Evolutionary conservation across 305 asterid species (phyloP).

Genomic region (Nicotiana rustica): DNA sequence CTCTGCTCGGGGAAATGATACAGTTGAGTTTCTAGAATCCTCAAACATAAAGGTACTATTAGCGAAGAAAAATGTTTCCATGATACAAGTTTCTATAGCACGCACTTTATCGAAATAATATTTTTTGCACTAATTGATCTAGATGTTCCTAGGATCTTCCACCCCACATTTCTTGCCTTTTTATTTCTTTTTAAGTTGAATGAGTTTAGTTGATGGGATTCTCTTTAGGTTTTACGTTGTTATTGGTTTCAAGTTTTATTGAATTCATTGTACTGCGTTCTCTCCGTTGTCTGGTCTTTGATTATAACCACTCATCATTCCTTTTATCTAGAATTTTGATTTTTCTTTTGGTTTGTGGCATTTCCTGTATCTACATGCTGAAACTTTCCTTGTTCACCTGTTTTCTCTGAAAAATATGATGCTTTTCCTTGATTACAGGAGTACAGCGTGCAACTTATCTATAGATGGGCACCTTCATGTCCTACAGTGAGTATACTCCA

Average conservation of each 20-base stretch:
- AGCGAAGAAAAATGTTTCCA: neutral
- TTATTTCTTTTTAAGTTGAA: conserved; percentile 21
- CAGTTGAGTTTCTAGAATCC: conserved; percentile 21
- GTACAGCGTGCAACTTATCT: neutral
- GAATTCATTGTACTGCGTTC: conserved; percentile 3
- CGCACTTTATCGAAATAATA: neutral
- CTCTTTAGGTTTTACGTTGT: conserved; percentile 1
- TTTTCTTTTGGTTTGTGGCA: neutral
- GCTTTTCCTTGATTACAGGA: neutral
- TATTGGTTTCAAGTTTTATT: neutral
- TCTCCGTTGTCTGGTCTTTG: neutral
- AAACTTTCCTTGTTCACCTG: conserved; percentile 4
- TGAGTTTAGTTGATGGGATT: neutral
- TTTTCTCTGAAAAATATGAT: neutral
- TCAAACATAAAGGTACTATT: conserved; percentile 7
- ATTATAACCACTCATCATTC: conserved; percentile 16
- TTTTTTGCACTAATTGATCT: neutral
- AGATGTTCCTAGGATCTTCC: neutral
- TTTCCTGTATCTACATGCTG: neutral
- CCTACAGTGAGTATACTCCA: neutral
- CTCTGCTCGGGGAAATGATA: conserved; percentile 11
- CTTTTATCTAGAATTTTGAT: conserved; percentile 8
- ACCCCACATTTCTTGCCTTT: neutral
- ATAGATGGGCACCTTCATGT: neutral
- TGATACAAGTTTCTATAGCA: neutral